These are phyloP conservation scores for Rhodotorula sp. DNA, from an alignment of 1,284 basidiomycete species.

Conservation along the genomic window DNA sequence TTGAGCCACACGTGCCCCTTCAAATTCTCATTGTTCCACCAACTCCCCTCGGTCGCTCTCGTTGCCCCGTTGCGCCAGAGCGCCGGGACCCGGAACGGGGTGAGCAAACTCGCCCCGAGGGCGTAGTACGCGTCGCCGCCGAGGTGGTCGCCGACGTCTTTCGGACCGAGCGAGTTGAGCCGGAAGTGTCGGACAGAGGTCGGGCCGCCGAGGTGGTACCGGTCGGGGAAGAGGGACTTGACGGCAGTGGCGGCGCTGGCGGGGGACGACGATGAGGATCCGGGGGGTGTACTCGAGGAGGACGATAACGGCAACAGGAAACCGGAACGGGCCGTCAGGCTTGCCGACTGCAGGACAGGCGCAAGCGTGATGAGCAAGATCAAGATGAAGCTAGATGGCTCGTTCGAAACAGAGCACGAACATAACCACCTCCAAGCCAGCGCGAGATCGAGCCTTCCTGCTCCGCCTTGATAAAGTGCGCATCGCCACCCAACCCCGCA, in stretches of 20 bases:
- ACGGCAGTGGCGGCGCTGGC: conserved; percentile 48
- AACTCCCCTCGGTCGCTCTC: conserved; percentile 59
- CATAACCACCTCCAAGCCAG: conserved; percentile 49
- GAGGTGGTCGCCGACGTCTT: conserved; percentile 73
- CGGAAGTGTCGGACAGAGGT: conserved; percentile 84
- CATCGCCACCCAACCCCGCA: conserved; percentile 74
- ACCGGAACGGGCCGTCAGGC: conserved; percentile 55
- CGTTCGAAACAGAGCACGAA: not conserved
- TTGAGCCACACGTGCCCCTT: conserved; percentile 85
- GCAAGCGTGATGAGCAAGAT: too few relatives aligned
- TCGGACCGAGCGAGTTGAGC: conserved; percentile 78
- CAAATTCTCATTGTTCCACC: conserved; percentile 49
- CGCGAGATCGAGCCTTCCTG: conserved; percentile 66
- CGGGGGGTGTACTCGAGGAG: not conserved
- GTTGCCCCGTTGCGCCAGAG: conserved; percentile 55
- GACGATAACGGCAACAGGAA: conserved; percentile 56
- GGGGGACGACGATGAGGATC: not conserved
- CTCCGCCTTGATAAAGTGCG: conserved; percentile 64
- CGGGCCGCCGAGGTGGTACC: conserved; percentile 92
- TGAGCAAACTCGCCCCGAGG: conserved; percentile 74
- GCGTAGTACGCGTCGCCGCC: conserved; percentile 90
- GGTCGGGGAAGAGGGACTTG: conserved; percentile 67
- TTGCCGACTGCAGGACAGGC: not conserved
- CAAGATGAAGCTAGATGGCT: too few relatives aligned
- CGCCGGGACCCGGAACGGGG: conserved; percentile 58